Evolutionary conservation across 345 rosid species (phyloP).

Genomic region (Eucalyptus decipiens): DNA sequence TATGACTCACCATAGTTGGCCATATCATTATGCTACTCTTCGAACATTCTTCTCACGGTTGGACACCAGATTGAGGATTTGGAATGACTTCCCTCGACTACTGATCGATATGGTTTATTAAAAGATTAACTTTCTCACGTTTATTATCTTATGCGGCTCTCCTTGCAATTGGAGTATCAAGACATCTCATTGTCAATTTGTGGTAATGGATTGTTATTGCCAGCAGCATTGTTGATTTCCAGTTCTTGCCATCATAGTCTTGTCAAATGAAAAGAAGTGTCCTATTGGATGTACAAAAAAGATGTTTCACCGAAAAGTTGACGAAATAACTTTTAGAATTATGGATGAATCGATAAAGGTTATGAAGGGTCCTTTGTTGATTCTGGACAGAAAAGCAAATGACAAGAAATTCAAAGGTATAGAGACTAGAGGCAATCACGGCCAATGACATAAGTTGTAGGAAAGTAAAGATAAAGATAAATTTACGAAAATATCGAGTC

Average conservation of each 20-base stretch:
- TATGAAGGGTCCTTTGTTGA: neutral
- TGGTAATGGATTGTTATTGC: neutral
- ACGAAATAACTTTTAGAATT: neutral
- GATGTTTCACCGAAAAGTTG: rapidly evolving
- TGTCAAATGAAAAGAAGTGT: neutral
- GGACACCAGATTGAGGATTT: neutral
- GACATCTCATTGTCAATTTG: neutral
- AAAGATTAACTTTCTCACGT: no score
- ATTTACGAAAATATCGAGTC: neutral
- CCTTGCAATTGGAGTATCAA: neutral
- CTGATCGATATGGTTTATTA: no score
- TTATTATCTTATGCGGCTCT: neutral
- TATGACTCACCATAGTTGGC: neutral
- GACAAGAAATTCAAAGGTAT: neutral
- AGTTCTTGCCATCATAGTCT: neutral
- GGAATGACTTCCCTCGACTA: neutral
- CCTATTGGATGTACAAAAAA: neutral
- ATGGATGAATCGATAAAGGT: neutral
- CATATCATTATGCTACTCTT: neutral
- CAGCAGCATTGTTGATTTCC: no score
- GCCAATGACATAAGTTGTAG: neutral
- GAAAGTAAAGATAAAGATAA: neutral
- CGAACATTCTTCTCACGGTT: neutral
- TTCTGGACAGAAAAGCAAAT: no score
- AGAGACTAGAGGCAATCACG: neutral